These are phyloP conservation scores for Posidonia australis DNA, from an alignment of 106 monocot genomes.

Conservation along the genomic window DNA sequence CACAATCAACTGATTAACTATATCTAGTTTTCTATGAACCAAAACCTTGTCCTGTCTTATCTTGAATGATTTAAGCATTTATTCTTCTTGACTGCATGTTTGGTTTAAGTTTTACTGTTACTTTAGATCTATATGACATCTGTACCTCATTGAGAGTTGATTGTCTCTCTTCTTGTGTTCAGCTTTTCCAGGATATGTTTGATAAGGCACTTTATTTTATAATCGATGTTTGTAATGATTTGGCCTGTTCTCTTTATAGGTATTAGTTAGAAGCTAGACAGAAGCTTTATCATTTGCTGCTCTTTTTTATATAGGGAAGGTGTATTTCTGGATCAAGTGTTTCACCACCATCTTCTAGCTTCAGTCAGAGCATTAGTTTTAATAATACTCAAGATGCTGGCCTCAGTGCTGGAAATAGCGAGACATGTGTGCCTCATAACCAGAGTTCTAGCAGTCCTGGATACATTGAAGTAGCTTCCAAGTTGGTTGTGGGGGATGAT, in stretches of 20 bases:
- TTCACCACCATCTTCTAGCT: conserved; percentile 11
- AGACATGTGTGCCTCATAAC: background rate
- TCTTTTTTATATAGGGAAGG: conserved; percentile 19
- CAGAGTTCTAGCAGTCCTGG: background rate
- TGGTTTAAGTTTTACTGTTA: no score
- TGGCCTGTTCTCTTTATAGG: background rate
- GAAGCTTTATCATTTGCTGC: background rate
- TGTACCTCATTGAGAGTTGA: no score
- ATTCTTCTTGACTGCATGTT: no score
- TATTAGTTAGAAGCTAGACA: background rate
- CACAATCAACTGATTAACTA: no score
- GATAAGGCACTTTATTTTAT: no score
- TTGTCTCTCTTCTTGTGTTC: no score
- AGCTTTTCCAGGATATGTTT: no score
- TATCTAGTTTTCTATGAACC: no score
- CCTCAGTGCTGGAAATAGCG: background rate
- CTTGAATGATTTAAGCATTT: no score
- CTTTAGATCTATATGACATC: no score
- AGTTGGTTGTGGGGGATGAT: background rate
- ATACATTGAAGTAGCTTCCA: conserved; percentile 6
- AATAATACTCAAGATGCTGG: conserved; percentile 6
- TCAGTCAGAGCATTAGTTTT: conserved; percentile 12
- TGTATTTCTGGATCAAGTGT: conserved; percentile 14
- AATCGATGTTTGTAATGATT: no score
- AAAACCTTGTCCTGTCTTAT: no score